These are phyloP conservation scores for Boletus speciosus DNA, from an alignment of 768 basidiomycete species.

Conservation along the genomic window DNA sequence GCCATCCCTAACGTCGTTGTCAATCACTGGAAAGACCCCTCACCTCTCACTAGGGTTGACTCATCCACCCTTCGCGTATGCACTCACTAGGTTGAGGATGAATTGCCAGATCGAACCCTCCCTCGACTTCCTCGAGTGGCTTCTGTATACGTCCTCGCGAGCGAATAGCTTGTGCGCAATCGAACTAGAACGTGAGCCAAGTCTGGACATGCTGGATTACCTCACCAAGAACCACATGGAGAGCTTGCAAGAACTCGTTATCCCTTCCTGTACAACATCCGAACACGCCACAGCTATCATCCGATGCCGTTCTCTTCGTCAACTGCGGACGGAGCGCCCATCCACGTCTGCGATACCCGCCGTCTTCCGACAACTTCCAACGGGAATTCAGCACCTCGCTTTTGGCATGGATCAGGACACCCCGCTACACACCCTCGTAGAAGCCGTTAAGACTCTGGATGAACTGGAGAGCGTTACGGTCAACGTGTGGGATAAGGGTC, in stretches of 20 bases:
- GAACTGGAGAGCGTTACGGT: constrained; percentile 49
- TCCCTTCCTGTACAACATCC: constrained; percentile 51
- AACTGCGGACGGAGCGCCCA: constrained; percentile 55
- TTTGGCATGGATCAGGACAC: constrained; percentile 59
- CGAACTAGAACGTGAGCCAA: constrained; percentile 61
- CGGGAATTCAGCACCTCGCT: constrained; percentile 52
- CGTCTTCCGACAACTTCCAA: constrained; percentile 48
- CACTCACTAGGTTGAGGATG: constrained; percentile 53
- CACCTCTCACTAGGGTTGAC: constrained; percentile 40
- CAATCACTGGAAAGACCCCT: constrained; percentile 57
- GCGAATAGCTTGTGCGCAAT: constrained; percentile 46
- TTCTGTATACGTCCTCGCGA: constrained; percentile 54
- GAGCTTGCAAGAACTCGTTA: constrained; percentile 50
- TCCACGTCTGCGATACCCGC: constrained; percentile 36
- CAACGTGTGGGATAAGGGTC: constrained; percentile 51
- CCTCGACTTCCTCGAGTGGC: constrained; percentile 64
- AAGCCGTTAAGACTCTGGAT: constrained; percentile 45
- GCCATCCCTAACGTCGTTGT: constrained; percentile 53
- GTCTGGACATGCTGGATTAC: constrained; percentile 50
- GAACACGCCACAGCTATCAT: constrained; percentile 46
- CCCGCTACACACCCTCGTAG: constrained; percentile 50
- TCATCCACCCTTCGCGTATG: constrained; percentile 40
- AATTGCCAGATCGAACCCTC: constrained; percentile 65
- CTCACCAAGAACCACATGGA: constrained; percentile 48
- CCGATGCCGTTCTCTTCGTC: constrained; percentile 48